Percentiles rank a stretch among this genome's conserved stretches.
These are phyloP conservation scores for Kwoniella botswanensis DNA, from an alignment of 768 basidiomycete genomes.

Conservation along the genomic window DNA sequence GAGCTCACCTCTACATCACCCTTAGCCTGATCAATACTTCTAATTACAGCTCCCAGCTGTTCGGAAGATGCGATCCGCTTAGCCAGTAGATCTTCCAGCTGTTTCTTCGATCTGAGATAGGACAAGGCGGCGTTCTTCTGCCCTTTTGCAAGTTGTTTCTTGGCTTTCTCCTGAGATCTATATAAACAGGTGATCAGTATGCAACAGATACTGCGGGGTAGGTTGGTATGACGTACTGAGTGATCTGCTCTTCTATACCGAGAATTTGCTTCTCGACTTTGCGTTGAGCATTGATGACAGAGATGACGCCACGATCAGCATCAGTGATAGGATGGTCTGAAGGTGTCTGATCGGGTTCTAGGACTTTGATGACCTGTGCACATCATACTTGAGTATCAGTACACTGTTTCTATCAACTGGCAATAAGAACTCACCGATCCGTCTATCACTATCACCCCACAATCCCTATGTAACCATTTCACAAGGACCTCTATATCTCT, in stretches of 20 bases:
- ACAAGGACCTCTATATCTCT: constrained; percentile 73
- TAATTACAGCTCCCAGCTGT: constrained; percentile 74
- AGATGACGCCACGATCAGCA: constrained; percentile 81
- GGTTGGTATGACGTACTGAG: constrained; percentile 65
- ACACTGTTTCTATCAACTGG: constrained; percentile 72
- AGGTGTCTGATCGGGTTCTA: constrained; percentile 60
- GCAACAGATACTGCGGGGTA: background rate
- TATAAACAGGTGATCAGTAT: background rate
- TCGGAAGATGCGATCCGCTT: constrained; percentile 77
- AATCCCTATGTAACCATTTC: constrained; percentile 79
- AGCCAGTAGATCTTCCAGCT: constrained; percentile 73
- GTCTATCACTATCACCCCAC: constrained; percentile 67
- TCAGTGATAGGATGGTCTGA: constrained; percentile 66
- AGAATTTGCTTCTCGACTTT: constrained; percentile 74
- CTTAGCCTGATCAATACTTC: constrained; percentile 85
- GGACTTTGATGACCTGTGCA: constrained; percentile 82
- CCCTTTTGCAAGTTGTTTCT: constrained; percentile 69
- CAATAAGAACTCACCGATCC: constrained; percentile 65
- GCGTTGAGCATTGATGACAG: constrained; percentile 73
- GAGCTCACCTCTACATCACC: constrained; percentile 77
- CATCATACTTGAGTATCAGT: constrained; percentile 72
- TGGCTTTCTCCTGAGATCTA: constrained; percentile 73
- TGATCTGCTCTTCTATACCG: constrained; percentile 71
- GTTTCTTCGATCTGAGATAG: constrained; percentile 79
- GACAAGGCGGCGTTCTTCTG: constrained; percentile 76